Evolutionary conservation across 208 protist genomes (phyloP).

Genomic region (Baffinella frigidus): DNA sequence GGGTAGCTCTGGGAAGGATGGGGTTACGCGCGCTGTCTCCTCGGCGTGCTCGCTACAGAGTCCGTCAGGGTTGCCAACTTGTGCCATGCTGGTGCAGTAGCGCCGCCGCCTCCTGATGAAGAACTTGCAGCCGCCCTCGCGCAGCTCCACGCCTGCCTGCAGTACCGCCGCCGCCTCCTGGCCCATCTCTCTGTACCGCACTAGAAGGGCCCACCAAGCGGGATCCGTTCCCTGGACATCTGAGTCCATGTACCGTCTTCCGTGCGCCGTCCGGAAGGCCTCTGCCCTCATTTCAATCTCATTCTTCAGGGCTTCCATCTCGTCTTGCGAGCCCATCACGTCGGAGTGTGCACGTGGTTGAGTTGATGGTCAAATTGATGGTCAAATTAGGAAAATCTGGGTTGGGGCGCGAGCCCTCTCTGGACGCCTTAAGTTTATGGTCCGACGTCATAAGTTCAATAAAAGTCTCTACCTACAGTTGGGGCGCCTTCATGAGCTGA

Average conservation of each 20-base stretch:
- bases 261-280: not conserved
- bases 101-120: not conserved
- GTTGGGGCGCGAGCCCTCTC: no score
- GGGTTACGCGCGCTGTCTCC: not conserved
- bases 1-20: not conserved
- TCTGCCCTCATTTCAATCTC: not conserved
- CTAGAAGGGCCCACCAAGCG: not conserved
- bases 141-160: not conserved
- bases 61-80: not conserved
- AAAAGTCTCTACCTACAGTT: no score
- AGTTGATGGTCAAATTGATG: no score
- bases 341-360: no score
- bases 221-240: not conserved
- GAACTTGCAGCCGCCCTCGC: not conserved
- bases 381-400: no score
- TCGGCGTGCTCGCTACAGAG: not conserved
- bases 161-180: not conserved
- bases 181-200: not conserved
- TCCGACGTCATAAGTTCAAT: no score
- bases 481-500: no score
- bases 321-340: no score
- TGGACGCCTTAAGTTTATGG: no score
- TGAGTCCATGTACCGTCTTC: not conserved
- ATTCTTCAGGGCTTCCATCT: not conserved
- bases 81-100: constrained; percentile 35